Base-by-base conservation (phyloP, 2,329 filamentous ascomycete species). In the Scolecobasidium constrictum region DNA sequence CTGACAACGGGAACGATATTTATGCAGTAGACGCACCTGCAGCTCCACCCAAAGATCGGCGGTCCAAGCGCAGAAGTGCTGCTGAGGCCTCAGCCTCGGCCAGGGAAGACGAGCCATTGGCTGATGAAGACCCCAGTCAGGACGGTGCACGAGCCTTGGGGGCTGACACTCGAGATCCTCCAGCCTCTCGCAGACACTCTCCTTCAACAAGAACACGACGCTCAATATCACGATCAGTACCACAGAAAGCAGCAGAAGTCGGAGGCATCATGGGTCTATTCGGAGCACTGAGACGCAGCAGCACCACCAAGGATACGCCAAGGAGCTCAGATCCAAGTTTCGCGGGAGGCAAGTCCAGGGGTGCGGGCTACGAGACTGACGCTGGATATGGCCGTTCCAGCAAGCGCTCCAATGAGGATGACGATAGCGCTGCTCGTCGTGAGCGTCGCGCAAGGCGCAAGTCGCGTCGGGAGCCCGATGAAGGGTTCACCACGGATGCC, bases 201-300 rank as follows among this genome's bases (percentile, higher is more conserved):
- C 40, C 40, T 35, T 35, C 40, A 20, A 26, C 20, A 28, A 17
- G 17, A 5, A 39, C 23, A 21, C 38, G 38, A 21, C 40, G 34
- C 11, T 42, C 40, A 17, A 19, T 22, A 23, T 42, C 40, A 18
- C 40, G 40, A 35, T 15, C 20, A 23, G 36, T 26, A 22, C 42
- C 42, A 21, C 13, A 26, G 31, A 36, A 36, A 18, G n/a, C 35
- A n/a, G n/a, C 35, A n/a, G 33, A 20, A 39, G 16, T 21, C 13
- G 45, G 45, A 22, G 45, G 43, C 43, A 20, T 47, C 20, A 47
- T 47, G 45, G 44, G 40, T 19, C 18, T 47, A 4, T 43, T 47
- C 18, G 41, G 40, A n/a, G 37, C 22, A 17, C n/a, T 46, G n/a
- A 17, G 33, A 9, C 31, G 45, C 28, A 43, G 36, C 44, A 47